Base-by-base conservation (phyloP, 805 yeast genomes). In the Suhomyces tanzawaensis region DNA sequence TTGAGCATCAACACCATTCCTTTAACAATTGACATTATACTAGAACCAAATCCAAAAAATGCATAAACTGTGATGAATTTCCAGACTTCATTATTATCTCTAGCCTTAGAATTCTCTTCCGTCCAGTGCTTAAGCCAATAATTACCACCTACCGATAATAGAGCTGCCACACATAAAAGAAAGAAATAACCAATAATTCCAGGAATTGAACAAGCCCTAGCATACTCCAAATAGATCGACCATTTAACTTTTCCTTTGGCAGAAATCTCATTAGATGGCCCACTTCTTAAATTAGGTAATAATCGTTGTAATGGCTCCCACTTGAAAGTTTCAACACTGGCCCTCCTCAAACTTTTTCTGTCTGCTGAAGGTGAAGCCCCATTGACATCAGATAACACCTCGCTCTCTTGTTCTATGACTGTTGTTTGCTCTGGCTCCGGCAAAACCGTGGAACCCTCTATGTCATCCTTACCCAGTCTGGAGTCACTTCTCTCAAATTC, bases 291-390 rank as follows among this genome's bases (percentile, higher is more conserved):
- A 30, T 48, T 51, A 4, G 58, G 57, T 22, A 57, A 37, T 6
- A 64, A 55, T 22, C 68, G 61, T 18, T 55, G 48, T 24, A 62
- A 45, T 0, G 66, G 66, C 26, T 61, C 60, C 46, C 72, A 69
- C 26, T 63, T 69, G 52, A 81, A 76, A 3, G 87, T 72, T 3
- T 84, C 86, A 25, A 77, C 51, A 45, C 85, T 78, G 5, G 50
- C 50, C 15, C 46, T 31, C n/a, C 50, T 34, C 7, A 36, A 15
- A 4, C 36, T 35, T 17, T 11, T 30, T 21, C 3, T 27, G 11
- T n/a, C 22, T 14, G 17, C 13, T 4, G 15, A 3, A n/a, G n/a
- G n/a, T n/a, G n/a, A n/a, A n/a, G n/a, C n/a, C n/a, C n/a, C n/a
- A n/a, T n/a, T n/a, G n/a, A n/a, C n/a, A n/a, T n/a, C n/a, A n/a